Conservation (phyloP, 371 early-diverging fungal species). For the Rhizopus delemar region DNA sequence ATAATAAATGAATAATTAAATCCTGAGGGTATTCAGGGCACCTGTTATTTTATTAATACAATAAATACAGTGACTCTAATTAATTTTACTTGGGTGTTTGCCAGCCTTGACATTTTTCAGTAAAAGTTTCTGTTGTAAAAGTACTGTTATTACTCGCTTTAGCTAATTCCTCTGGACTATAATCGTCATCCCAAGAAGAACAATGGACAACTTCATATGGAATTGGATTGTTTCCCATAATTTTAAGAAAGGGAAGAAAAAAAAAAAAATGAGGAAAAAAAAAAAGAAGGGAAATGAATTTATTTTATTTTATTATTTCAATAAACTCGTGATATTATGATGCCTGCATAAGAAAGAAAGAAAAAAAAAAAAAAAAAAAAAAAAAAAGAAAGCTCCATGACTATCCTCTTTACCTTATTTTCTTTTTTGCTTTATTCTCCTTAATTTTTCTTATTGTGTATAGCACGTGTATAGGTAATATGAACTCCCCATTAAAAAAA, state of each 20-base stretch:
- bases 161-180: conserved; percentile 40
- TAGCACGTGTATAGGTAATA: not conserved
- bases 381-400: no score
- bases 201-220: conserved; percentile 32
- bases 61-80: not conserved
- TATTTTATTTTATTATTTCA: no score
- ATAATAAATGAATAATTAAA: conserved; percentile 60
- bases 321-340: no score
- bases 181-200: conserved; percentile 49
- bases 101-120: conserved; percentile 47
- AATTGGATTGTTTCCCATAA: conserved; percentile 14
- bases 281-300: not conserved
- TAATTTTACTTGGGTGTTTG: conserved; percentile 49
- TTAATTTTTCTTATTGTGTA: not conserved
- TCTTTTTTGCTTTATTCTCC: no score
- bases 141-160: conserved; percentile 19
- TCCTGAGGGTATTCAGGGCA: conserved; percentile 75
- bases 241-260: not conserved
- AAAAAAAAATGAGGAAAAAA: conserved; percentile 9
- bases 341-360: no score
- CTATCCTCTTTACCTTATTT: no score
- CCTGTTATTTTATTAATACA: conserved; percentile 34
- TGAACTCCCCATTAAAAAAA: not conserved
- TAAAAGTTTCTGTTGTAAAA: conserved; percentile 35
- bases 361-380: no score